Evolutionary conservation across 2,329 filamentous ascomycete genomes (phyloP), one percentile per base, ranked within the genome.

Genomic region (Apiospora pterosperma): DNA sequence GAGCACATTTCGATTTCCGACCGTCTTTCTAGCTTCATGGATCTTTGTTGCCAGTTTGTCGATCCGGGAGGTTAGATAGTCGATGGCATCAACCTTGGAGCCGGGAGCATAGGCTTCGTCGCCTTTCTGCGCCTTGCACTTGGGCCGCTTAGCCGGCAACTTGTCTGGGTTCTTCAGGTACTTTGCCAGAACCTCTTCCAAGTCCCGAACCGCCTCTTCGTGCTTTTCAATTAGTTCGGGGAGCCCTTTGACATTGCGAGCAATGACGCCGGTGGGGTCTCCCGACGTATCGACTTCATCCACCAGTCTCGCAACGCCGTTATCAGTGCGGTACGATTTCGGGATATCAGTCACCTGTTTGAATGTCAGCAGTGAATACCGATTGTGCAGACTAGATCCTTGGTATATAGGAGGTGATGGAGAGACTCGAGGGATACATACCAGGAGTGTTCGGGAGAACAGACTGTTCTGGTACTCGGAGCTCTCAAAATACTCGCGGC

Each of bases 41-140:
- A 99, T 93, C 74, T 96, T 88, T 12, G 88, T 77, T 75, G 98
- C 95, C 39, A 99, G 84, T 59, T 90, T 85, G 69, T 89, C 88
- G 73, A 99, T 97, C 21, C 94, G 89, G 62, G 90, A 86, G 0
- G 93, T 96, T 63, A 97, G 83, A 73, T 97, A 98, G 67, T 97
- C 92, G 72, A 99, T 98, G 21, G 96, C 93, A 74, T 99, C 96
- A 5, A 98, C 86, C 75, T 93, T 95, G 69, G 92, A 87, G 16
- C 87, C 44, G 89, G 83, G 69, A 89, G 90, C 1, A 85, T 87
- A 58, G 76, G 78, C 70, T 88, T 89, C 0, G 88, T 97, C 92
- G 68, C 90, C 91, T 75, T 93, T 95, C 14, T 91, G 91, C 0
- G 92, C 92, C 55, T 86, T 88, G 81, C 94, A 96, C 60, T 86